Base-by-base conservation (phyloP, 306 rosid species). In the Pyrus communis region DNA sequence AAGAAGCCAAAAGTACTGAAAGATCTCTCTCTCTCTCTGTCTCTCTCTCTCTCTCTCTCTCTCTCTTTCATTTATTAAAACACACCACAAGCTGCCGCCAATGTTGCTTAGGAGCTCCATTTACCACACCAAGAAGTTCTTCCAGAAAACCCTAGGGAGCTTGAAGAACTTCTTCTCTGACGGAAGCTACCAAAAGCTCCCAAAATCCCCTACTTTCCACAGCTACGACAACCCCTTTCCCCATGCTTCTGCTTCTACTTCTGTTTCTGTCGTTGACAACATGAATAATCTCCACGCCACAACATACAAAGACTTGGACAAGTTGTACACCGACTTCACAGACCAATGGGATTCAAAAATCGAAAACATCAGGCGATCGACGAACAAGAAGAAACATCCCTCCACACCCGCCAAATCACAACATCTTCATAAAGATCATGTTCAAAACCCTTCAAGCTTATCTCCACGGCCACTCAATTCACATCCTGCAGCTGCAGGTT, bases 91-190 rank as follows among this genome's bases (percentile, higher is more conserved):
- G 22, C 51, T 15, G 8, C 65, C 77, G 79, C 40, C 77, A 81
- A 92, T 96, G 99, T 31, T 87, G 85, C 84, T 96, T 30, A 84
- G 90, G 82, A 81, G 71, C 70, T 77, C 98, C 74, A 83, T 94
- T 84, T 81, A 91, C 74, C 83, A 57, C 80, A 89, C 99, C 79
- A 92, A 84, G 86, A 89, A 83, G 84, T 91, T 96, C 87, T 86
- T 96, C 75, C 86, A 80, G 38, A 92, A 82, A 80, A 88, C 97
- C 28, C 9, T 96, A 7, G 85, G 87, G 75, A 89, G 71, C 79
- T 78, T 96, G 85, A 96, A 88, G 86, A 86, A 83, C 43, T 43
- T 96, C 67, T 96, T 96, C 82, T 79, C 97, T 54, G 67, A 73
- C 0, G 75, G 71, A 0, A 83, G 61, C 58, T 96, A 96, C 80